Evolutionary conservation across 2,329 filamentous ascomycete species (phyloP).

Genomic region (Phyllosticta citribraziliensis): DNA sequence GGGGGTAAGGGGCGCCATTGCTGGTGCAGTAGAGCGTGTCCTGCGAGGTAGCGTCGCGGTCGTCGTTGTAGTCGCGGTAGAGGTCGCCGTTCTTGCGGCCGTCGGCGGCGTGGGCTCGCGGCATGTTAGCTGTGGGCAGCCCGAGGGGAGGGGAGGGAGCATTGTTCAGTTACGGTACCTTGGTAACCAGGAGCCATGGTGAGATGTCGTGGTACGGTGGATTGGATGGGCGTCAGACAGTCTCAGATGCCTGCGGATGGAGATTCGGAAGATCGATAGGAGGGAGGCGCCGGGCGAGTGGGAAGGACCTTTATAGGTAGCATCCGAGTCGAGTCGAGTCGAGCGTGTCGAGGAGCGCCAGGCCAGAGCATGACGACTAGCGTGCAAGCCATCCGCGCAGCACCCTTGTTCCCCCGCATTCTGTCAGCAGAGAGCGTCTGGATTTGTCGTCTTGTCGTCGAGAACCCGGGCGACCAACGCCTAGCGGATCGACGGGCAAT

Average conservation of each 20-base stretch:
- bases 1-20: conserved; percentile 47
- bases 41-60: conserved; percentile 33
- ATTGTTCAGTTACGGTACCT: background rate
- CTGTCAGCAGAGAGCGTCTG: background rate
- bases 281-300: background rate
- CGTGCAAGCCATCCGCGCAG: background rate
- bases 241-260: background rate
- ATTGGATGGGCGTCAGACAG: background rate
- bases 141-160: no score
- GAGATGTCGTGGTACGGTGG: background rate
- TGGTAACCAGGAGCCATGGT: conserved; percentile 9
- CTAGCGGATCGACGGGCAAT: background rate
- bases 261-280: background rate
- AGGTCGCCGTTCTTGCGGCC: conserved; percentile 27
- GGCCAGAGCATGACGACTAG: background rate
- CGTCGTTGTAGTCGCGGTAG: conserved; percentile 35
- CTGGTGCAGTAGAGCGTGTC: conserved; percentile 45
- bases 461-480: background rate
- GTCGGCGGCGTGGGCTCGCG: conserved; percentile 15
- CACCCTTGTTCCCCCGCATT: background rate
- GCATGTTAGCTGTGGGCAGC: background rate
- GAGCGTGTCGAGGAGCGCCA: background rate
- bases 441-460: background rate
- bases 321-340: background rate
- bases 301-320: background rate